Conservation (phyloP, 108 stramenopile species). For the Asterionellopsis glacialis region DNA sequence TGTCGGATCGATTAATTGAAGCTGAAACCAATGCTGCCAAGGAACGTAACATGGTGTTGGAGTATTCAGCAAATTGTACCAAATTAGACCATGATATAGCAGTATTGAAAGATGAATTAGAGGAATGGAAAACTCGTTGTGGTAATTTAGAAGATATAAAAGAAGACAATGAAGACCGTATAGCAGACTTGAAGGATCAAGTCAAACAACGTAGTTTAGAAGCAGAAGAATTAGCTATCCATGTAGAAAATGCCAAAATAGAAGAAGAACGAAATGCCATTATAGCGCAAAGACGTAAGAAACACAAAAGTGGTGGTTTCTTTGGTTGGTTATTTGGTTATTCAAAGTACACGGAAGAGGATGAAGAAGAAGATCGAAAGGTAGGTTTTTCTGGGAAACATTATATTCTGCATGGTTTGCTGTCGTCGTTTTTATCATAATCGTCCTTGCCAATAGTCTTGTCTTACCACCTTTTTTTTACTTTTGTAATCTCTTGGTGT, state of each 20-base stretch:
- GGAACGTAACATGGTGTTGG: constrained; percentile 49
- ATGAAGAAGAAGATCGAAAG: constrained; percentile 34
- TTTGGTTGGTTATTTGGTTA: constrained; percentile 48
- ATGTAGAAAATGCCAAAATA: constrained; percentile 35
- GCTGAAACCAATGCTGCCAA: constrained; percentile 43
- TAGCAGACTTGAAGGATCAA: constrained; percentile 23
- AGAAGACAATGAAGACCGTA: constrained; percentile 20
- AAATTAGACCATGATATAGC: constrained; percentile 27
- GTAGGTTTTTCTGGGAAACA: constrained; percentile 8
- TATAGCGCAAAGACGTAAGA: constrained; percentile 4
- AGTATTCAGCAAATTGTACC: constrained; percentile 70
- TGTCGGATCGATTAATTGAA: constrained; percentile 75
- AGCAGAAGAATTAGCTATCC: constrained; percentile 47
- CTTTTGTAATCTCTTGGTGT: background rate
- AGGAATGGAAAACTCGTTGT: constrained; percentile 43
- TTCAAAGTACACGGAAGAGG: constrained; percentile 14
- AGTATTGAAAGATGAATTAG: constrained; percentile 37
- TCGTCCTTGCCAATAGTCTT: too few relatives aligned
- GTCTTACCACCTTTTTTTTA: too few relatives aligned
- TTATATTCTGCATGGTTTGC: background rate
- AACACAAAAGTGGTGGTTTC: constrained; percentile 31
- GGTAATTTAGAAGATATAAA: constrained; percentile 17
- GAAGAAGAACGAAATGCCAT: constrained; percentile 15
- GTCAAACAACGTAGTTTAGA: constrained; percentile 48
- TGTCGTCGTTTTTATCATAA: background rate